Conservation (phyloP, 2,329 filamentous ascomycete species). For the Xylaria digitata region DNA sequence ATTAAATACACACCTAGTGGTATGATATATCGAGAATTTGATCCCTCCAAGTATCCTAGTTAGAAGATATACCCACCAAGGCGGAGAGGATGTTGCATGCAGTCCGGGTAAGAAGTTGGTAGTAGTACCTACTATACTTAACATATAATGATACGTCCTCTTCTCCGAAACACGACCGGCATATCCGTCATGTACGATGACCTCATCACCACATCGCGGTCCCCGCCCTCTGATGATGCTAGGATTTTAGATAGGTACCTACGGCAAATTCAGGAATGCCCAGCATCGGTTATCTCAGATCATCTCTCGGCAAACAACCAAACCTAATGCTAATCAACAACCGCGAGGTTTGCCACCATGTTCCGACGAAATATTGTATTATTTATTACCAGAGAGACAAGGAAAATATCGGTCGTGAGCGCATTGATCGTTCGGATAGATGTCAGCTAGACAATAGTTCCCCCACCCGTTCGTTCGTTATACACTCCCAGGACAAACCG, state of each 20-base stretch:
- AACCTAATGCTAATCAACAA: background rate
- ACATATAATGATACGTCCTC: no score
- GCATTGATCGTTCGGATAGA: slow-evolving; percentile 23
- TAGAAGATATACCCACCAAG: no score
- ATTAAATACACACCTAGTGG: no score
- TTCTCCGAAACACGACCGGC: background rate
- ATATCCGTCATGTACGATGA: slow-evolving; percentile 28
- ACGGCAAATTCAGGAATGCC: slow-evolving; percentile 3
- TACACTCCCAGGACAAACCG: background rate
- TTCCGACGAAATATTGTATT: background rate
- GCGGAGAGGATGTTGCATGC: no score
- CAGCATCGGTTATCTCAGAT: slow-evolving; percentile 27
- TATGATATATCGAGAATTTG: no score
- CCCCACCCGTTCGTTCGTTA: background rate
- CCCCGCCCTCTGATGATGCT: background rate
- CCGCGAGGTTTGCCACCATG: background rate
- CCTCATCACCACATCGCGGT: slow-evolving; percentile 15
- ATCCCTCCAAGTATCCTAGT: no score
- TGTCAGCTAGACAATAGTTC: background rate
- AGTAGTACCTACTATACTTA: no score
- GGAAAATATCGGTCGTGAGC: slow-evolving; percentile 16
- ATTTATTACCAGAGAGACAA: slow-evolving; percentile 5
- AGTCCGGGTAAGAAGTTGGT: no score
- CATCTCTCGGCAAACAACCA: background rate
- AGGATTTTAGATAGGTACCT: background rate